These are phyloP conservation scores for Trichoderma endophyticum DNA, from an alignment of 2,329 filamentous ascomycete species.

Conservation along the genomic window DNA sequence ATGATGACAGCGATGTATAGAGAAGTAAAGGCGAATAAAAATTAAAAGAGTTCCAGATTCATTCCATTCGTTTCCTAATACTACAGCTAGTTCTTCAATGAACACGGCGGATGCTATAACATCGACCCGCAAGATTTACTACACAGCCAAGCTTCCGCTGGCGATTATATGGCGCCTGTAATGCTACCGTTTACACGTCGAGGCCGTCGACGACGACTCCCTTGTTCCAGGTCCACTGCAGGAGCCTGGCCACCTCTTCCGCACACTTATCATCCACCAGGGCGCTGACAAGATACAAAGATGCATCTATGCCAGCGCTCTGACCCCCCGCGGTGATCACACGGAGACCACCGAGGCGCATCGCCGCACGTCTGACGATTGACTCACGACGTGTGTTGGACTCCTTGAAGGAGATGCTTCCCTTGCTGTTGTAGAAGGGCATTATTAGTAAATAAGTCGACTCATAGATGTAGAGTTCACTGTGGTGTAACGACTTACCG, in stretches of 20 bases:
- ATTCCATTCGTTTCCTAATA: conserved; percentile 19
- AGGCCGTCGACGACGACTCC: conserved; percentile 79
- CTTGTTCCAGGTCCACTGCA: conserved; percentile 86
- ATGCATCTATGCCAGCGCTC: conserved; percentile 77
- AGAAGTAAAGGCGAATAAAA: neutral
- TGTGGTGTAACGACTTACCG: conserved; percentile 43
- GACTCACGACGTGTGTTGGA: conserved; percentile 74
- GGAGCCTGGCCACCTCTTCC: conserved; percentile 67
- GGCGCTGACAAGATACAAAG: conserved; percentile 80
- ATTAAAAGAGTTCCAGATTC: neutral
- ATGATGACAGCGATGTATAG: too few relatives aligned
- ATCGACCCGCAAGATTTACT: conserved; percentile 14
- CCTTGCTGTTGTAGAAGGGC: conserved; percentile 57
- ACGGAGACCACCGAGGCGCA: conserved; percentile 66
- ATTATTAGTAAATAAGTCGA: neutral
- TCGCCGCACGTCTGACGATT: conserved; percentile 71
- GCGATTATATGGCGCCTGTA: conserved; percentile 10
- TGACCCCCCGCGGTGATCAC: conserved; percentile 79
- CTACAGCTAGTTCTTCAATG: conserved; percentile 13
- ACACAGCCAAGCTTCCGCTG: conserved; percentile 20
- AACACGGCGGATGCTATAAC: conserved; percentile 6
- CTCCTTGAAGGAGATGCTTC: conserved; percentile 76
- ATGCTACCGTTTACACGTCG: conserved; percentile 61
- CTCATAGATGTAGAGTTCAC: neutral
- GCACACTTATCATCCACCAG: conserved; percentile 75